Evolutionary conservation across 129 eudicot species (phyloP).

Genomic region (Erigeron canadensis): DNA sequence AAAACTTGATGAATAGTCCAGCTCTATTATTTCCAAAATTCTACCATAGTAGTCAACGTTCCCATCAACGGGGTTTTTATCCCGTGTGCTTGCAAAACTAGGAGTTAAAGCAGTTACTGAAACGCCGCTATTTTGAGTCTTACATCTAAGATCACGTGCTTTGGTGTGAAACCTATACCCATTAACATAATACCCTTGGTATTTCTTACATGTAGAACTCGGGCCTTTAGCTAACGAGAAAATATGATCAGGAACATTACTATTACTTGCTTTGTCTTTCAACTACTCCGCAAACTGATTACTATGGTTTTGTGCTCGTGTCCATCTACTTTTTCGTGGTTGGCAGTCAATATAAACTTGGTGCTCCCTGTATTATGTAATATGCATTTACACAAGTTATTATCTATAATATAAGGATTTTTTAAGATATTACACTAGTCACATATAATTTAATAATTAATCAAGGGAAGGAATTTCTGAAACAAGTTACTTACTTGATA

Average conservation of each 20-base stretch:
- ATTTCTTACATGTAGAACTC: conserved; percentile 14
- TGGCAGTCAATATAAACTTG: conserved; percentile 14
- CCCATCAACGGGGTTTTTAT: conserved; percentile 24
- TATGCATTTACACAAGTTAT: too few relatives aligned
- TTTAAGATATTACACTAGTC: background rate
- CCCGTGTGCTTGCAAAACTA: conserved; percentile 33
- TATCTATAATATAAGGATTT: too few relatives aligned
- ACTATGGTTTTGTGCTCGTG: conserved; percentile 15
- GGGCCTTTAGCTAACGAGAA: conserved; percentile 29
- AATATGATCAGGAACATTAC: conserved; percentile 17
- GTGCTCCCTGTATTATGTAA: too few relatives aligned
- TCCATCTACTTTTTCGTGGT: conserved; percentile 19
- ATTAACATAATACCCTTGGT: conserved; percentile 24
- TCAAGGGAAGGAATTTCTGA: background rate
- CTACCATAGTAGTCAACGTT: conserved; percentile 34
- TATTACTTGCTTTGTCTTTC: background rate
- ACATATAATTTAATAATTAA: background rate
- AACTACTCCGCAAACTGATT: conserved; percentile 5
- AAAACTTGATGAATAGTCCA: conserved; percentile 15
- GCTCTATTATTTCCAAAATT: conserved; percentile 30
- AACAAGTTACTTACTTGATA: background rate
- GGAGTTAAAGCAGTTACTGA: conserved; percentile 19
- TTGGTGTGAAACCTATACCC: conserved; percentile 29
- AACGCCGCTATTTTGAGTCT: conserved; percentile 29
- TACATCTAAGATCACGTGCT: conserved; percentile 13